Evolutionary conservation across 768 basidiomycete species (phyloP).

Genomic region (Hypsizygus marmoreus): DNA sequence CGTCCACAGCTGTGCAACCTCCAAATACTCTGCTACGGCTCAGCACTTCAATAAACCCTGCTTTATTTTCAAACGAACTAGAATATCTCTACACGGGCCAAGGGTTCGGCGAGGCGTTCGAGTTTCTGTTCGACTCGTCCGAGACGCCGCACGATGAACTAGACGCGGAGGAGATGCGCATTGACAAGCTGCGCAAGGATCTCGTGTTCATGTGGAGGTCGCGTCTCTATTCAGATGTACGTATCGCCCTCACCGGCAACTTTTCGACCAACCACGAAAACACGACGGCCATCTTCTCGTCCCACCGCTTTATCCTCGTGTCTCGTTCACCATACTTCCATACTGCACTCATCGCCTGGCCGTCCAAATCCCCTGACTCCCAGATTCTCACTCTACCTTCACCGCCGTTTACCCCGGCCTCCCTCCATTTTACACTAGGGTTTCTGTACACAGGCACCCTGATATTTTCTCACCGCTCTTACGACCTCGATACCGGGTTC

Average conservation of each 20-base stretch:
- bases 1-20: slow-evolving; percentile 41
- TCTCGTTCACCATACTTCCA: slow-evolving; percentile 90
- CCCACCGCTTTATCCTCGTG: slow-evolving; percentile 91
- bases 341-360: slow-evolving; percentile 73
- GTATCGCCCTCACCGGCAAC: slow-evolving; percentile 73
- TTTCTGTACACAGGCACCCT: slow-evolving; percentile 96
- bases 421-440: slow-evolving; percentile 90
- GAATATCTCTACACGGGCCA: slow-evolving; percentile 95
- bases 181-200: slow-evolving; percentile 90
- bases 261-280: slow-evolving; percentile 66
- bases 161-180: slow-evolving; percentile 50
- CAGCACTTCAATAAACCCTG: slow-evolving; percentile 68
- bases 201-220: slow-evolving; percentile 97
- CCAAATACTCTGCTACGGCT: slow-evolving; percentile 58
- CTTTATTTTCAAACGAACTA: slow-evolving; percentile 85
- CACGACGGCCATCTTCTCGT: slow-evolving; percentile 83
- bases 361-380: slow-evolving; percentile 41
- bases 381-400: slow-evolving; percentile 75
- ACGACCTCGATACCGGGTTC: slow-evolving; percentile 91
- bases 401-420: slow-evolving; percentile 93
- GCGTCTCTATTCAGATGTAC: slow-evolving; percentile 89
- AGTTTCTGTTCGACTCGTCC: slow-evolving; percentile 79
- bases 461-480: slow-evolving; percentile 87
- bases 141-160: slow-evolving; percentile 50
- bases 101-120: slow-evolving; percentile 85